phyloP scores from a whole-genome alignment of 345 rosid species.

The Salix dunnii region DNA sequence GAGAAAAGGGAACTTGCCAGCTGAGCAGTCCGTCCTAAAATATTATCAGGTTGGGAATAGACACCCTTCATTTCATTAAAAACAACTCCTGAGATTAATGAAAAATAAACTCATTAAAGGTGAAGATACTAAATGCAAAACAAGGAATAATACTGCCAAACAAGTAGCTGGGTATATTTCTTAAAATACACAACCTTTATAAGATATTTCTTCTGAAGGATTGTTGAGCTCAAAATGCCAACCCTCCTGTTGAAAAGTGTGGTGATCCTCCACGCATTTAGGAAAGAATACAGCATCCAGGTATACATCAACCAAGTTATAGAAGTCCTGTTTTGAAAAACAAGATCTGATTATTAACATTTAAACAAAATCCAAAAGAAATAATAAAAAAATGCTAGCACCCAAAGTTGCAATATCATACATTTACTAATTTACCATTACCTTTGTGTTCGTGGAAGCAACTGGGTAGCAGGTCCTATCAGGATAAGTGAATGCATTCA shows the following conservation, averaged over 20 bases:
- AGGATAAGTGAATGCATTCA: slow-evolving; percentile 96
- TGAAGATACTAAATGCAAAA: background rate
- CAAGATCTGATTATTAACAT: background rate
- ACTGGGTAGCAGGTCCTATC: slow-evolving; percentile 98
- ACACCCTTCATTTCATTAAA: slow-evolving; percentile 99
- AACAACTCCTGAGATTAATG: slow-evolving; percentile 72
- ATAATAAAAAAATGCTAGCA: too few relatives aligned
- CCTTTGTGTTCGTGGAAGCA: slow-evolving; percentile 94
- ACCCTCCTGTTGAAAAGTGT: slow-evolving; percentile 96
- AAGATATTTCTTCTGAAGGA: slow-evolving; percentile 81
- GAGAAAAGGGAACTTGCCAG: slow-evolving; percentile 49
- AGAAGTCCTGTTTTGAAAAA: slow-evolving; percentile 68
- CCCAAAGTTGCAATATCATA: background rate
- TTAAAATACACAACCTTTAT: slow-evolving; percentile 58
- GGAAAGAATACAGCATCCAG: slow-evolving; percentile 98
- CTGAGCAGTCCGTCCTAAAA: slow-evolving; percentile 70
- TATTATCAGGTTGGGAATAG: slow-evolving; percentile 95
- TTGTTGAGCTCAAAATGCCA: slow-evolving; percentile 94
- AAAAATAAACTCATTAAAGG: slow-evolving; percentile 3
- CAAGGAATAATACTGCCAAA: background rate
- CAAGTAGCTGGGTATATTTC: background rate
- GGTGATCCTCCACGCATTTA: slow-evolving; percentile 82
- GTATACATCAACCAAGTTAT: slow-evolving; percentile 93
- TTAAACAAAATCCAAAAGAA: background rate
- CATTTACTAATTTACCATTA: slow-evolving; percentile 15